Percentiles rank a stretch among this genome's conserved stretches.
Evolutionary conservation across 1,284 basidiomycete species (phyloP).

Genomic region (Moesziomyces sp.): DNA sequence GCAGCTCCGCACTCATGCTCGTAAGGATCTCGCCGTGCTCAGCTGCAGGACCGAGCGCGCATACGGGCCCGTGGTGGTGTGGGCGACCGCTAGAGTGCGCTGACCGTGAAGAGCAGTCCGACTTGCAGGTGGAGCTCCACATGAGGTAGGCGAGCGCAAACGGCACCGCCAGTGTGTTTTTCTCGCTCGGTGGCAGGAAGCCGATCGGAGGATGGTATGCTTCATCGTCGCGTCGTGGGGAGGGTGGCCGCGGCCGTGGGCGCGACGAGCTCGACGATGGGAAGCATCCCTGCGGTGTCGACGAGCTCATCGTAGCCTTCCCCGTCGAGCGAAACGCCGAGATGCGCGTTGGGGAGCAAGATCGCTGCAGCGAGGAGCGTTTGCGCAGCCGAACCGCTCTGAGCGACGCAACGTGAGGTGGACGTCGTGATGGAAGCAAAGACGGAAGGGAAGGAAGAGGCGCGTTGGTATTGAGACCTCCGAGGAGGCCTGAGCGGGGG

Average conservation of each 20-base stretch:
- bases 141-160: neutral
- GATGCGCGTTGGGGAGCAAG: no score
- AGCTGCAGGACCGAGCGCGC: neutral
- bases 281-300: neutral
- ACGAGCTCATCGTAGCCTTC: no score
- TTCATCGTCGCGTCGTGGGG: neutral
- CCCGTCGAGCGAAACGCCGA: no score
- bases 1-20: no score
- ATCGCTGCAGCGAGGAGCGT: no score
- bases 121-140: neutral
- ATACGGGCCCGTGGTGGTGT: neutral
- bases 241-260: no score
- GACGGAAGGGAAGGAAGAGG: no score
- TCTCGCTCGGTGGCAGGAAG: neutral
- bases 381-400: no score
- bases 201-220: neutral
- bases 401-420: no score
- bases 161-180: neutral
- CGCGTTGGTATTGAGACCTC: no score
- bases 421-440: no score
- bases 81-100: neutral
- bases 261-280: neutral
- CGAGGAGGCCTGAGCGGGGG: no score
- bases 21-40: neutral
- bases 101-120: neutral